phyloP scores from a whole-genome alignment of 1,284 basidiomycete genomes.

The Trichosporon sp. region DNA sequence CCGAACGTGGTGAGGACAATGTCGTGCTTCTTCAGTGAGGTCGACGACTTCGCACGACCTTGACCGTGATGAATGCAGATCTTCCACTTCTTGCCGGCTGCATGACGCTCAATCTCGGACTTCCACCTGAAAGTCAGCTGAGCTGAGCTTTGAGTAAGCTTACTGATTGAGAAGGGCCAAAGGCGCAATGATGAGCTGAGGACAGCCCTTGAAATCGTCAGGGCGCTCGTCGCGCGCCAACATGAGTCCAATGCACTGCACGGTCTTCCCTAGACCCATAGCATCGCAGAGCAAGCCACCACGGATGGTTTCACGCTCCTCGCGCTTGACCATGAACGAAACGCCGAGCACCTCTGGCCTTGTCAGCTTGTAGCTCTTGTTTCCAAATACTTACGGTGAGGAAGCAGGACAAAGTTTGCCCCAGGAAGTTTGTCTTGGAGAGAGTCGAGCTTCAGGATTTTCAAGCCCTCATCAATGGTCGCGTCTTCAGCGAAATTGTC shows the following conservation, averaged over 20 bases:
- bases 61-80: slow-evolving; percentile 46
- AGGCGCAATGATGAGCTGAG: slow-evolving; percentile 48
- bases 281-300: slow-evolving; percentile 45
- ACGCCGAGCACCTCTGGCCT: slow-evolving; percentile 38
- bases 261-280: slow-evolving; percentile 46
- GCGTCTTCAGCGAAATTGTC: slow-evolving; percentile 34
- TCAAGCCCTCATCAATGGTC: slow-evolving; percentile 29
- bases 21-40: slow-evolving; percentile 39
- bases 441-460: slow-evolving; percentile 23
- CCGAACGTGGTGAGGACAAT: slow-evolving; percentile 46
- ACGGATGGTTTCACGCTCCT: slow-evolving; percentile 27
- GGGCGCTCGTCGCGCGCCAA: slow-evolving; percentile 34
- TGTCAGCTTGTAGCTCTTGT: too few species aligned
- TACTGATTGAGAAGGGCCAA: slow-evolving; percentile 46
- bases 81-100: slow-evolving; percentile 24
- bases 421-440: slow-evolving; percentile 26
- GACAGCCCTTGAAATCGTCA: slow-evolving; percentile 33
- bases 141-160: slow-evolving; percentile 8
- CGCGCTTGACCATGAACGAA: slow-evolving; percentile 45
- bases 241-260: slow-evolving; percentile 47
- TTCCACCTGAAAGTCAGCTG: slow-evolving; percentile 35
- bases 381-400: slow-evolving; percentile 41
- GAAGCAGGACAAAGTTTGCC: slow-evolving; percentile 36
- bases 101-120: slow-evolving; percentile 47
- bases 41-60: slow-evolving; percentile 26